Conservation (phyloP, 148 eudicot genomes). For the Rhododendron ferrugineum region DNA sequence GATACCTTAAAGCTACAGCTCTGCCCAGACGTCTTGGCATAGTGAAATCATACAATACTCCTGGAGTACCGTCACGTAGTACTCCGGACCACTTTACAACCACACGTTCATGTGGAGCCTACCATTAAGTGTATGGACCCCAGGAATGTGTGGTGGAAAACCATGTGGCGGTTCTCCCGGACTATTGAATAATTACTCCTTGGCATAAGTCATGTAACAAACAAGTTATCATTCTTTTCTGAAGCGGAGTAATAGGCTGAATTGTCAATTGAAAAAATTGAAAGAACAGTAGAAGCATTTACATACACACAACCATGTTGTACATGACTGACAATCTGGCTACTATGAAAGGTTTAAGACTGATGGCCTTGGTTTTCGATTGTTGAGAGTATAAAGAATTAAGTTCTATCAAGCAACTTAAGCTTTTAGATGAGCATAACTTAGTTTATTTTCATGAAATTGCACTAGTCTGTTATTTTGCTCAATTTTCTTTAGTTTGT, state of each 20-base stretch:
- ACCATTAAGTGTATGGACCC: too few species aligned
- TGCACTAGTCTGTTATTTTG: too few species aligned
- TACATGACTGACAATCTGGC: background rate
- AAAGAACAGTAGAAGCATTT: background rate
- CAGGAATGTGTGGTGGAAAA: too few species aligned
- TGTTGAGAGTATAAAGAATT: background rate
- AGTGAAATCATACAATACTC: too few species aligned
- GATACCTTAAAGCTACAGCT: background rate
- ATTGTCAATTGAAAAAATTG: background rate
- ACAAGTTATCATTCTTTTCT: background rate
- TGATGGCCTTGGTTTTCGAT: background rate
- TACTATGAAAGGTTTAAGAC: background rate
- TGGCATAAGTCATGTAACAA: background rate
- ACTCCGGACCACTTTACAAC: too few species aligned
- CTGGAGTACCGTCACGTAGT: too few species aligned
- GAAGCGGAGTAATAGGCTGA: background rate
- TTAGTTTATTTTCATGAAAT: too few species aligned
- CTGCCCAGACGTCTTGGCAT: background rate
- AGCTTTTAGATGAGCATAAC: background rate
- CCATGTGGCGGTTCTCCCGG: too few species aligned
- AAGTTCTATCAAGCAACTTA: background rate
- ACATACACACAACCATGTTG: background rate
- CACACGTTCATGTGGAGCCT: too few species aligned
- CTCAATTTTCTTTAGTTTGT: background rate
- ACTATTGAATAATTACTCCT: too few species aligned